phyloP scores from a whole-genome alignment of 805 yeast genomes.

The Candida tammaniensis region DNA sequence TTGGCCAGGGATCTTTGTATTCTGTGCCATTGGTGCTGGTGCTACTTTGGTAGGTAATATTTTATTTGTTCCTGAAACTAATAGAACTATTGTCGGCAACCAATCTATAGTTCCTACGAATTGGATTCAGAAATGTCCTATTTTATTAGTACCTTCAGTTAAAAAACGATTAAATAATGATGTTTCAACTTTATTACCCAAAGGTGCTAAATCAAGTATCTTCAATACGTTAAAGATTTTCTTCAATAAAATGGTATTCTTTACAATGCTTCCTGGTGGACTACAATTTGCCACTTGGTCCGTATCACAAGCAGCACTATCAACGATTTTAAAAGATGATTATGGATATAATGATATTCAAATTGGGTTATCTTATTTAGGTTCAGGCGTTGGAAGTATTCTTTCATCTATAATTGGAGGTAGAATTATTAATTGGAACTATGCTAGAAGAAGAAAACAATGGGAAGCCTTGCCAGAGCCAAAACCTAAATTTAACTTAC shows the following conservation, averaged over 20 bases:
- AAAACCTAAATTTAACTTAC: conserved; percentile 41
- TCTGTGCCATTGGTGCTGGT: conserved; percentile 61
- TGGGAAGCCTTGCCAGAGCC: conserved; percentile 19
- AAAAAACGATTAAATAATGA: conserved; percentile 24
- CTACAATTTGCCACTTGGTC: conserved; percentile 66
- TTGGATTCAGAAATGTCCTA: conserved; percentile 41
- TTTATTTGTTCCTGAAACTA: conserved; percentile 65
- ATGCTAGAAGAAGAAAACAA: conserved; percentile 25
- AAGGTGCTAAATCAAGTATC: conserved; percentile 14
- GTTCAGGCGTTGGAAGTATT: conserved; percentile 66
- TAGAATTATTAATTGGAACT: conserved; percentile 48
- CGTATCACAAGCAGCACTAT: conserved; percentile 58
- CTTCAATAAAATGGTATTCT: conserved; percentile 38
- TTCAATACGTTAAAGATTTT: conserved; percentile 39
- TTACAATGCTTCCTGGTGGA: conserved; percentile 53
- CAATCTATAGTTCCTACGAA: conserved; percentile 54
- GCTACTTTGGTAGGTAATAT: conserved; percentile 27
- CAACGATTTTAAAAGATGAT: conserved; percentile 46
- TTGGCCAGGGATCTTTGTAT: conserved; percentile 78
- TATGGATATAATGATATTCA: conserved; percentile 51
- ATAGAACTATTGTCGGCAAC: conserved; percentile 67
- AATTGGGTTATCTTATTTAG: conserved; percentile 66
- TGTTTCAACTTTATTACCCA: conserved; percentile 22
- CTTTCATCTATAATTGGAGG: conserved; percentile 60
- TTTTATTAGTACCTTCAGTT: conserved; percentile 25